Base-by-base conservation (phyloP, 306 rosid genomes). In the Acacia confusa region DNA sequence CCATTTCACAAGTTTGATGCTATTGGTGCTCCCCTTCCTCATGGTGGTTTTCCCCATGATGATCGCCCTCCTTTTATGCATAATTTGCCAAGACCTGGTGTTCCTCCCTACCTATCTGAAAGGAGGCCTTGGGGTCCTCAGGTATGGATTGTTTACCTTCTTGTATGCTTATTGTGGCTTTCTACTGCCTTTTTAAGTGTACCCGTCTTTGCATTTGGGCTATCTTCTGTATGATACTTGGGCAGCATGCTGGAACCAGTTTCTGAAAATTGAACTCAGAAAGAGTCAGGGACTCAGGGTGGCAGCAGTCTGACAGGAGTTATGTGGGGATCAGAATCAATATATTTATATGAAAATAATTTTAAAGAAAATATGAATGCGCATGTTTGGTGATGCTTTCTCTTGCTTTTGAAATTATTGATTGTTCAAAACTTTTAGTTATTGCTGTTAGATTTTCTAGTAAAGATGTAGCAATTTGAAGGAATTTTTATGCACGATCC, bases 81-180 rank as follows among this genome's bases (percentile, higher is more conserved):
- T 81, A 81, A 78, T 79, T 75, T 88, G 24, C 92, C 83, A 68
- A 86, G 97, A 79, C 82, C 85, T 41, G 97, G 92, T 77, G 84
- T 84, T 78, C 92, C 86, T 58, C 86, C 89, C 40, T 88, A 85
- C 81, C 36, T 88, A 52, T 85, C 97, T 25, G 94, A 93, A 81
- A 91, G 98, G 88, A 92, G 87, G 84, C 94, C 91, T 63, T 96
- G 99, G 98, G 95, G 88, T 57, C 88, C 96, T 81, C 97, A 88
- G 98, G 99, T 96, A 89, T 79, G 75, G 76, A 10, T 45, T 75
- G 3, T 44, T 82, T n/a, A 41, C 17, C 69, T 65, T 84, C 45
- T 48, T 44, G 70, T 27, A 43, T 75, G 34, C 63, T 73, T 20
- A 19, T 44, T 60, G 70, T 81, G 66, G 65, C 61, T 38, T 76